These are phyloP conservation scores for Schizophyllum amplum DNA, from an alignment of 1,284 basidiomycete species.

Conservation along the genomic window DNA sequence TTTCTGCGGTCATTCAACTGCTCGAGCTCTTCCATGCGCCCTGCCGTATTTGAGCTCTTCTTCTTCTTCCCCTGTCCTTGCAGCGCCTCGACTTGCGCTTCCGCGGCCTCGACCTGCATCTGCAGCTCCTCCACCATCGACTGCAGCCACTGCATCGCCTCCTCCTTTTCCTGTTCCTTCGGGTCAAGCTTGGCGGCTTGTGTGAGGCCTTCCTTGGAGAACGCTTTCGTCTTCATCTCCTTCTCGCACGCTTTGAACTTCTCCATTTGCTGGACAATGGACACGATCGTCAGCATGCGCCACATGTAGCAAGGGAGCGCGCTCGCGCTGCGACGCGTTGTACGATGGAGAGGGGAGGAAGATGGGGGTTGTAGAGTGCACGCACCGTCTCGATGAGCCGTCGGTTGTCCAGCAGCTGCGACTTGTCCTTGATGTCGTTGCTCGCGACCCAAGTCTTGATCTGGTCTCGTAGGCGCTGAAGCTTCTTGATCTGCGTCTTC, in stretches of 20 bases:
- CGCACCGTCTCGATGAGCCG: conserved; percentile 96
- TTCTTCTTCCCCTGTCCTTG: conserved; percentile 85
- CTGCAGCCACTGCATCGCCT: conserved; percentile 84
- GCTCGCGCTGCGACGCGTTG: background rate
- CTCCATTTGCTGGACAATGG: conserved; percentile 91
- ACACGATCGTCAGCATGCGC: conserved; percentile 8
- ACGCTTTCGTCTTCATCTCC: conserved; percentile 99
- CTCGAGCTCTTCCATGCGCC: conserved; percentile 80
- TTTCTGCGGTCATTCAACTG: conserved; percentile 87
- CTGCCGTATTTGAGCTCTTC: conserved; percentile 51
- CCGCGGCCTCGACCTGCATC: conserved; percentile 89
- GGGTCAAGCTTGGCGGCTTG: conserved; percentile 94
- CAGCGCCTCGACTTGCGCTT: conserved; percentile 92
- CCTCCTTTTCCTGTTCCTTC: conserved; percentile 93
- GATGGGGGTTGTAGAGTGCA: conserved; percentile 13
- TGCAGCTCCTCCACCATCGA: conserved; percentile 86
- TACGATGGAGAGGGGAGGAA: conserved; percentile 1
- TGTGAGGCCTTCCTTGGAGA: conserved; percentile 97
- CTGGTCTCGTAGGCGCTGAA: conserved; percentile 95
- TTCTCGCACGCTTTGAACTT: conserved; percentile 99
- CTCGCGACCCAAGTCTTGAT: conserved; percentile 99
- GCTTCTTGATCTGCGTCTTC: conserved; percentile 98
- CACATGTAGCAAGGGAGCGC: background rate
- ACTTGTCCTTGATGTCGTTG: conserved; percentile 99
- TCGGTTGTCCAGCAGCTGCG: conserved; percentile 85